Evolutionary conservation across 2,329 filamentous ascomycete genomes (phyloP).

Genomic region (Juglanconis oblonga): DNA sequence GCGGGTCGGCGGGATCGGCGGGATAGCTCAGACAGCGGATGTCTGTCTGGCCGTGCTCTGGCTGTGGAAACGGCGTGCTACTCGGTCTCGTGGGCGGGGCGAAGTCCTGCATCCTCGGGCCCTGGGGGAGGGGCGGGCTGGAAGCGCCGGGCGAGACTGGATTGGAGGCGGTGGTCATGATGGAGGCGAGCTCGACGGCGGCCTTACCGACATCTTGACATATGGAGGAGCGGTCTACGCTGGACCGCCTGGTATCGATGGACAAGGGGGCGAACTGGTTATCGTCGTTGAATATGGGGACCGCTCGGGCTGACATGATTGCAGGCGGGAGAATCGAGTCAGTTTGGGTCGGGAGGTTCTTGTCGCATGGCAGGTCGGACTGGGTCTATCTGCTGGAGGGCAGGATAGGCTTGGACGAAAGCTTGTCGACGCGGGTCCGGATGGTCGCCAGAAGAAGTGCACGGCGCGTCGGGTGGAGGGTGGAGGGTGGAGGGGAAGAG

Average conservation of each 20-base stretch:
- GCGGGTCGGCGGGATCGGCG: conserved; percentile 23
- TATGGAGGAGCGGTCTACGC: conserved; percentile 20
- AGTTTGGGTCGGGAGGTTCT: conserved; percentile 12
- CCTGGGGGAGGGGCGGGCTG: conserved; percentile 48
- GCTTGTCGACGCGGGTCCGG: not conserved
- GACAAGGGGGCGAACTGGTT: conserved; percentile 23
- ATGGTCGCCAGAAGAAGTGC: conserved; percentile 1
- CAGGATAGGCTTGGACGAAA: not conserved
- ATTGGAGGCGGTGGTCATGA: conserved; percentile 48
- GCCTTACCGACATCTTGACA: conserved; percentile 37
- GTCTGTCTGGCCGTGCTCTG: conserved; percentile 45
- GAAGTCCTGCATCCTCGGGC: conserved; percentile 42
- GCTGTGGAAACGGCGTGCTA: conserved; percentile 58
- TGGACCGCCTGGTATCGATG: conserved; percentile 26
- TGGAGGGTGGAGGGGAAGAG: not conserved
- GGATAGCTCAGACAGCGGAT: conserved; percentile 39
- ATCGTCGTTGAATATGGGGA: conserved; percentile 22
- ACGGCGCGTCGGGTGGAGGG: not conserved
- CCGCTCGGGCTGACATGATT: conserved; percentile 23
- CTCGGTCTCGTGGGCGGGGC: conserved; percentile 52
- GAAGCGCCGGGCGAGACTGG: conserved; percentile 53
- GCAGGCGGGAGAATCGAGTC: conserved; percentile 10
- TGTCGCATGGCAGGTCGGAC: conserved; percentile 10
- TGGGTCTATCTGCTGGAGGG: not conserved
- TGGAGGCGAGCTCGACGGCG: conserved; percentile 41